Evolutionary conservation across 495 filamentous ascomycete genomes (phyloP).

Genomic region (Aspergillus taichungensis): DNA sequence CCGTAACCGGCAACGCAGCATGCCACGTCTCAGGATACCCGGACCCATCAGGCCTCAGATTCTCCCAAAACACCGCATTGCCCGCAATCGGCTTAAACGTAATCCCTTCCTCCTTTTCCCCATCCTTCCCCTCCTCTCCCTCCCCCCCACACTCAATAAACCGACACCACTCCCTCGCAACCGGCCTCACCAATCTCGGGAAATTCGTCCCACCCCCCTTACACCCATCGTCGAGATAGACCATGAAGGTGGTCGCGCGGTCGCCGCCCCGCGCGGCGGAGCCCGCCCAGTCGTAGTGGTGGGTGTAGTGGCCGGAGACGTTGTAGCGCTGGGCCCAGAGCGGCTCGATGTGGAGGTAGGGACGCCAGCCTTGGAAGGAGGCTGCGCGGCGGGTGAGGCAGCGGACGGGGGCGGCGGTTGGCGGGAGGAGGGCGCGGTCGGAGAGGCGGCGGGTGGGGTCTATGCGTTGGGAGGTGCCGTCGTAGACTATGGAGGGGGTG

Average conservation of each 20-base stretch:
- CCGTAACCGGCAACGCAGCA: conserved; percentile 58
- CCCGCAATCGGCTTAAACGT: conserved; percentile 60
- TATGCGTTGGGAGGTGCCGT: conserved; percentile 32
- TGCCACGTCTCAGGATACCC: conserved; percentile 62
- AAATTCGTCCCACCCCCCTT: conserved; percentile 57
- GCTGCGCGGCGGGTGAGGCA: conserved; percentile 64
- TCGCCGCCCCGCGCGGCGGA: conserved; percentile 33
- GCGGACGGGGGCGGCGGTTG: conserved; percentile 51
- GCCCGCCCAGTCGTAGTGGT: conserved; percentile 53
- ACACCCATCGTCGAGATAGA: conserved; percentile 50
- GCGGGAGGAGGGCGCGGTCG: conserved; percentile 48
- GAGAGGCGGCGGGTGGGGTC: conserved; percentile 45
- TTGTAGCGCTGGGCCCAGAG: conserved; percentile 56
- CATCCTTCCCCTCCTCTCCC: neutral
- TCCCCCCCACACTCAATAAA: conserved; percentile 50
- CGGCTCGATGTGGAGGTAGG: conserved; percentile 50
- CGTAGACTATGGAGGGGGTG: conserved; percentile 45
- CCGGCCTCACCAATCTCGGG: conserved; percentile 37
- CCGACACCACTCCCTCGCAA: conserved; percentile 44
- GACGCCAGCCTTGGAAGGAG: conserved; percentile 60
- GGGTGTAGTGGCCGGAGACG: conserved; percentile 45
- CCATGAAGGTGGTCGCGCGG: conserved; percentile 51
- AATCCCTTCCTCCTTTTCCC: conserved; percentile 39
- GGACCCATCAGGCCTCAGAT: conserved; percentile 51
- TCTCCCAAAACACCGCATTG: conserved; percentile 72